Conservation (phyloP, 192 early-diverging fungal genomes). For the Backusella sp. region DNA sequence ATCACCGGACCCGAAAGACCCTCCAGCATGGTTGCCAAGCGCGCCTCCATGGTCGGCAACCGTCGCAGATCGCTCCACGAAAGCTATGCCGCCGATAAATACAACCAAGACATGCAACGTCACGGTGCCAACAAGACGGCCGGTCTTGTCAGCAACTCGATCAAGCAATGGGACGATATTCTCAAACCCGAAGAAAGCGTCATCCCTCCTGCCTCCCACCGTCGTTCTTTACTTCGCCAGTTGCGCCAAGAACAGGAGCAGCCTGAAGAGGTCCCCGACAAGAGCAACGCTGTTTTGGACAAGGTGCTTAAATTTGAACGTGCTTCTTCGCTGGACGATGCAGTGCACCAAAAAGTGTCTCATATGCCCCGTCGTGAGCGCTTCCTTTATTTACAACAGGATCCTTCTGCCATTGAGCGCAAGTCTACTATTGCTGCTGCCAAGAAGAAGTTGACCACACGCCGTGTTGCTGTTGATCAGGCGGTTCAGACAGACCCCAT, state of each 20-base stretch:
- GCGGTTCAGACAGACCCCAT: conserved; percentile 18
- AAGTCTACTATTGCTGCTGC: neutral
- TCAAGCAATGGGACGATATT: conserved; percentile 35
- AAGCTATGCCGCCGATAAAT: conserved; percentile 19
- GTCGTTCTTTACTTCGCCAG: neutral
- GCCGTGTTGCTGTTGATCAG: conserved; percentile 12
- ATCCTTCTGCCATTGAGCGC: conserved; percentile 16
- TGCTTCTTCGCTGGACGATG: conserved; percentile 22
- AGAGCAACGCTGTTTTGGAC: conserved; percentile 25
- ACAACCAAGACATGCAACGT: conserved; percentile 8
- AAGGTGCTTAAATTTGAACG: conserved; percentile 31
- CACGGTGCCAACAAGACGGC: neutral
- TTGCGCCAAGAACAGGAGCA: conserved; percentile 1
- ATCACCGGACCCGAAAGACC: conserved; percentile 23
- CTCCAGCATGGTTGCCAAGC: conserved; percentile 38
- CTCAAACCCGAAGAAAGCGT: conserved; percentile 12
- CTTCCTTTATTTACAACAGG: conserved; percentile 17
- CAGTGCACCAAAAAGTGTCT: conserved; percentile 11
- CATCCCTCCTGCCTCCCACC: neutral
- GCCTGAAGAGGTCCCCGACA: neutral
- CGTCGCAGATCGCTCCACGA: conserved; percentile 23
- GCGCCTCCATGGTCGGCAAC: conserved; percentile 26
- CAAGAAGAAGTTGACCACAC: neutral
- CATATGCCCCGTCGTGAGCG: conserved; percentile 19
- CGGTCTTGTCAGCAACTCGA: conserved; percentile 25